These are phyloP conservation scores for Dictyostelium purpureum DNA, from an alignment of 78 protist species.

Conservation along the genomic window DNA sequence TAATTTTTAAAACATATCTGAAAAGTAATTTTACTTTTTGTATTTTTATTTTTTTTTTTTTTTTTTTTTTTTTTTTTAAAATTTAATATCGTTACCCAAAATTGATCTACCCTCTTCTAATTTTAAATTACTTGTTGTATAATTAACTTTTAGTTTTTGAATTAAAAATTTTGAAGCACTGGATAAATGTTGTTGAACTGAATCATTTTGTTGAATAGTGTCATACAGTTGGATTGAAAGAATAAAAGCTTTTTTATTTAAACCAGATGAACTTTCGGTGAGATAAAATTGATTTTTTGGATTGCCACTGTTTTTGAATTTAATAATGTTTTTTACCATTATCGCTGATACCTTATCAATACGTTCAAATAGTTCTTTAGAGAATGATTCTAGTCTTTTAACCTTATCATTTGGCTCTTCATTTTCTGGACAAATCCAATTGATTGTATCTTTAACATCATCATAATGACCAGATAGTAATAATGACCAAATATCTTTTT, in stretches of 20 bases:
- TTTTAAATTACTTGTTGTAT: not conserved
- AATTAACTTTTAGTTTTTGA: not conserved
- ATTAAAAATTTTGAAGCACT: slow-evolving; percentile 13
- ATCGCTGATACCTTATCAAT: not conserved
- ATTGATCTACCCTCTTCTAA: slow-evolving; percentile 22
- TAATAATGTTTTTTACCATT: not conserved
- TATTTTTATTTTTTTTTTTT: too few relatives aligned
- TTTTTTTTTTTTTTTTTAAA: too few relatives aligned
- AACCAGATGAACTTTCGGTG: not conserved
- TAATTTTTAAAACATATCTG: too few relatives aligned
- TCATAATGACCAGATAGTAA: slow-evolving; percentile 17
- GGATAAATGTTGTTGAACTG: not conserved
- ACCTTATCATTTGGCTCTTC: not conserved
- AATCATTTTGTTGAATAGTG: not conserved
- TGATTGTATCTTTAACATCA: not conserved
- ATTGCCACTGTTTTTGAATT: not conserved
- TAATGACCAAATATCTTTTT: slow-evolving; percentile 54
- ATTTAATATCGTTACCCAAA: slow-evolving; percentile 16
- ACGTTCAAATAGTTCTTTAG: not conserved
- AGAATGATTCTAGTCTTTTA: slow-evolving; percentile 7
- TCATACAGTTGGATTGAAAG: not conserved
- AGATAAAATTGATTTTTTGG: not conserved
- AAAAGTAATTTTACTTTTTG: too few relatives aligned
- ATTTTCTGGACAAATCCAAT: not conserved
- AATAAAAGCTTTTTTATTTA: not conserved